Percentiles rank a stretch among this genome's conserved stretches.
phyloP scores from a whole-genome alignment of 2,329 filamentous ascomycete species.

The Phoma herbarum region DNA sequence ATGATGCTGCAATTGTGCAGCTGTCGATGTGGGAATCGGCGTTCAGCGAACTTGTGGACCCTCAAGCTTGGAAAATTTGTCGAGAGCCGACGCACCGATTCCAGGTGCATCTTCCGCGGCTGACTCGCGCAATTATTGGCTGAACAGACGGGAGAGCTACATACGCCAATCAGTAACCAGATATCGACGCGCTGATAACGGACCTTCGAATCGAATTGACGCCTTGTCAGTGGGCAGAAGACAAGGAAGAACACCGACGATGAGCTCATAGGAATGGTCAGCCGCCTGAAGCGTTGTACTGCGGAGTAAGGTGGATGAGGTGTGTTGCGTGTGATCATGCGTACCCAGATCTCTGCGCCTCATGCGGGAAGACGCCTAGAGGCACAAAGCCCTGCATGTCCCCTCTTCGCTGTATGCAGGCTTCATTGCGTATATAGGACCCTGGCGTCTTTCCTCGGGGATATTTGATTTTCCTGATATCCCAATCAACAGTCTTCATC shows the following conservation, averaged over 20 bases:
- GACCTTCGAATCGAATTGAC: neutral
- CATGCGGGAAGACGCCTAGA: constrained; percentile 18
- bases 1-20: constrained; percentile 2
- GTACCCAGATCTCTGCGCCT: constrained; percentile 29
- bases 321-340: constrained; percentile 32
- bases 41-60: constrained; percentile 34
- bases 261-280: constrained; percentile 22
- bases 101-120: constrained; percentile 29
- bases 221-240: neutral
- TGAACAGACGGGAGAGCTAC: constrained; percentile 17
- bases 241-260: neutral
- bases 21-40: constrained; percentile 20
- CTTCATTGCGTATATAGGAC: constrained; percentile 28
- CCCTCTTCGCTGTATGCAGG: constrained; percentile 26
- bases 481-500: neutral
- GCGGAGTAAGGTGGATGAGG: constrained; percentile 23
- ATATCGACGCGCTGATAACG: constrained; percentile 18
- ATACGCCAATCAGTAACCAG: constrained; percentile 11
- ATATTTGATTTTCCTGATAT: neutral
- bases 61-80: constrained; percentile 15
- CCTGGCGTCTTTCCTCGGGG: constrained; percentile 6
- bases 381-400: constrained; percentile 26
- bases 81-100: constrained; percentile 6
- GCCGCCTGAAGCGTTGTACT: constrained; percentile 20
- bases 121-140: constrained; percentile 34